Evolutionary conservation across 306 rosid genomes (phyloP), one percentile per base, ranked within the genome.

Genomic region (Lathyrus tuberosus): DNA sequence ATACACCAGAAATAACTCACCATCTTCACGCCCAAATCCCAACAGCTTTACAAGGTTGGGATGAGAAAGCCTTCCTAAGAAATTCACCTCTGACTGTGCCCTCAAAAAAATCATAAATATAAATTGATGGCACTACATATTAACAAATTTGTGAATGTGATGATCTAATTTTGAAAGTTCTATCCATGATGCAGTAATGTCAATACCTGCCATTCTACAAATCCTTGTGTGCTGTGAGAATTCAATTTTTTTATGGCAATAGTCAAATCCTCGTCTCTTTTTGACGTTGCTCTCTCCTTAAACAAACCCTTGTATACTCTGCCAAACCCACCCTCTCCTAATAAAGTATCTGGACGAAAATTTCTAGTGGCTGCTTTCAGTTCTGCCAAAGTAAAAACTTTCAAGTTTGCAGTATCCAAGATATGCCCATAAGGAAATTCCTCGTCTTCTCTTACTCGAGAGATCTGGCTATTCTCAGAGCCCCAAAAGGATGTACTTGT

Each of bases 251-350:
- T 94, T 44, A 94, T 89, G 30, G 96, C 99, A 59, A 94, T 76
- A 18, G 78, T 81, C 46, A 78, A 76, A 3, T 71, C 59, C 40
- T 67, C 82, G 40, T 72, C 87, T 56, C 79, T 84, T 52, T 74
- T 83, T 10, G 77, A 65, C 0, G 71, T 37, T 13, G 47, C 72
- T 54, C 69, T 84, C 42, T 86, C 91, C n/a, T 85, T 85, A 28
- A 94, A 75, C 81, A 80, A 86, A 38, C 99, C 99, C 84, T 91
- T 88, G 74, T 37, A 94, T 59, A 94, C 99, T 75, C 11, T 87
- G 16, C 99, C 99, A 53, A 94, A 94, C 5, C 95, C 99, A 38
- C 99, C 99, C 82, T 88, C 89, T 11, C 99, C 99, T 30, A 94
- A 40, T 18, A 91, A 33, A 4, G 82, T 71, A n/a, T 85, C 87